Evolutionary conservation across 2,329 filamentous ascomycete genomes (phyloP), one percentile per base, ranked within the genome.

Genomic region (Colletotrichum cordylinicola): DNA sequence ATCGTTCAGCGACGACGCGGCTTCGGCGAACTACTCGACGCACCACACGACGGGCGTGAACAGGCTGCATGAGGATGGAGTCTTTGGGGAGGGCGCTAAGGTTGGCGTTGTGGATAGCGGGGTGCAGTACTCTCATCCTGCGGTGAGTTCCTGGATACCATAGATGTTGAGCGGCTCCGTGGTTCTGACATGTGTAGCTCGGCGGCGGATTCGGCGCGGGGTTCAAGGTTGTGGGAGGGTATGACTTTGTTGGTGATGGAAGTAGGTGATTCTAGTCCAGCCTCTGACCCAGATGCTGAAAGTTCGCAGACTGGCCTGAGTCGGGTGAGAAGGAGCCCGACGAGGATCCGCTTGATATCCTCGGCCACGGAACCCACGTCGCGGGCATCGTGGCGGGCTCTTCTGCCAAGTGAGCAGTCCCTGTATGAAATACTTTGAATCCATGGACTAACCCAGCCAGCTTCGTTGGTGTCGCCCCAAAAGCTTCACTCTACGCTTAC

Each of bases 151-250:
- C n/a, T n/a, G n/a, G n/a, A n/a, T n/a, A n/a, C n/a, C n/a, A n/a
- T n/a, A n/a, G n/a, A n/a, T n/a, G n/a, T n/a, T n/a, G n/a, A n/a
- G n/a, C n/a, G n/a, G n/a, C n/a, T n/a, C n/a, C n/a, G 15, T 48
- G 13, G 18, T n/a, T 27, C 64, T 56, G 83, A 86, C 43, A 83
- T 8, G 24, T 21, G 12, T 27, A 78, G 76, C 67, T 89, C 7
- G 87, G 88, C 18, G 87, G 87, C 7, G 86, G 87, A 61, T 88
- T 88, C 76, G 88, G 88, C 2, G 77, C 80, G 8, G 87, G 86
- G 0, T 88, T 83, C 77, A 83, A 88, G 31, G 85, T 90, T 12
- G 82, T 83, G 6, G 82, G 82, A 68, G 88, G 88, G 1, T 84
- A 82, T 52, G 87, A 89, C 64, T 82, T 89, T 67, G 83, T 87